These are phyloP conservation scores for Stephanodiscus triporus DNA, from an alignment of 108 stramenopile species.

Conservation along the genomic window DNA sequence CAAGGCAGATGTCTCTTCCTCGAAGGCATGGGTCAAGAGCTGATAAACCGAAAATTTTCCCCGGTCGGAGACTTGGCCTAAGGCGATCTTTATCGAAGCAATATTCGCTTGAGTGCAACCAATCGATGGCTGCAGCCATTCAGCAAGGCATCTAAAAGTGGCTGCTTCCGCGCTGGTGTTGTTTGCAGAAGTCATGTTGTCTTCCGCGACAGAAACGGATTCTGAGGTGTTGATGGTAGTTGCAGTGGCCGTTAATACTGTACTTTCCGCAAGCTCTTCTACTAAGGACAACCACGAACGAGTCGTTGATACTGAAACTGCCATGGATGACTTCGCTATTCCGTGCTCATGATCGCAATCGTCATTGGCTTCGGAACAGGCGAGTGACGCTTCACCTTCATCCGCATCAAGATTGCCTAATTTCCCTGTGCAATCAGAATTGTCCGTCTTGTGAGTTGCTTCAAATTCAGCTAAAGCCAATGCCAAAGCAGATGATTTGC, in stretches of 20 bases:
- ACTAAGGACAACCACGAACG: too few relatives aligned
- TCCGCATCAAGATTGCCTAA: background rate
- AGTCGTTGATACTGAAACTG: background rate
- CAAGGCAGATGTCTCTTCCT: background rate
- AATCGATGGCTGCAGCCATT: background rate
- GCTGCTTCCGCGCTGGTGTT: background rate
- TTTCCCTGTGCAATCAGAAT: background rate
- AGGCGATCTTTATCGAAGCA: background rate
- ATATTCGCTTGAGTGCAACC: background rate
- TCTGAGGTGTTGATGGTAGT: background rate
- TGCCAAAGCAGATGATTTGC: background rate
- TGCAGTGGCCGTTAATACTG: background rate
- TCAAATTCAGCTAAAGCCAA: slow-evolving; percentile 1
- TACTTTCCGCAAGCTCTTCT: background rate
- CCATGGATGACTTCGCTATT: background rate
- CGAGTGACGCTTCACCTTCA: background rate
- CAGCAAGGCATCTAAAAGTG: background rate
- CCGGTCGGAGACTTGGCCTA: background rate
- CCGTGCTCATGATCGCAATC: background rate
- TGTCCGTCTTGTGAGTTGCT: background rate
- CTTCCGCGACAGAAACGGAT: background rate
- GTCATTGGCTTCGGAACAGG: background rate
- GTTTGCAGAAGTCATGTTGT: slow-evolving; percentile 3
- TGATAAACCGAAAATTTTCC: background rate
- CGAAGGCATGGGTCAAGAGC: background rate